A percentile compares a stretch with the other conserved stretches of the same genome.
These are phyloP conservation scores for Vachellia collinsii DNA, from an alignment of 306 rosid species.

Conservation along the genomic window DNA sequence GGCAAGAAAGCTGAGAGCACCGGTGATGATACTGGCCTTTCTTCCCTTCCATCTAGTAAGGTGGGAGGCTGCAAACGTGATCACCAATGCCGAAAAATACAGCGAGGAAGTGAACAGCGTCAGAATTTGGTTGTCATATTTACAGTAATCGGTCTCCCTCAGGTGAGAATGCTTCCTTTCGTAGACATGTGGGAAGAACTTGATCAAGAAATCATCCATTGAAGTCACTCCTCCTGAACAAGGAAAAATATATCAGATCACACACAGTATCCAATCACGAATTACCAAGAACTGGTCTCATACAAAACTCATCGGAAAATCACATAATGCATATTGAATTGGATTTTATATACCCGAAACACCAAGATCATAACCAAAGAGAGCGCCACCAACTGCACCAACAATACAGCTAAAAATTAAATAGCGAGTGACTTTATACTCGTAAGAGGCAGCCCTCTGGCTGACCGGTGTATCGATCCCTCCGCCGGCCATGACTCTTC, in stretches of 20 bases:
- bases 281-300: neutral
- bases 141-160: slow-evolving; percentile 70
- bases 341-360: slow-evolving; percentile 54
- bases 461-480: slow-evolving; percentile 18
- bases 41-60: slow-evolving; percentile 65
- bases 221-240: slow-evolving; percentile 73
- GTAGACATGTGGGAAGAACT: slow-evolving; percentile 64
- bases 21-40: slow-evolving; percentile 63
- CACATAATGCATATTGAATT: neutral
- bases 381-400: slow-evolving; percentile 71
- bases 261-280: neutral
- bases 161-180: slow-evolving; percentile 46
- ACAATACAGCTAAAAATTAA: slow-evolving; percentile 55
- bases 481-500: slow-evolving; percentile 57
- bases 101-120: slow-evolving; percentile 75
- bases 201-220: slow-evolving; percentile 72
- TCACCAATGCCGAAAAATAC: slow-evolving; percentile 64
- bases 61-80: slow-evolving; percentile 62
- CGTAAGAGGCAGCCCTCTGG: slow-evolving; percentile 58
- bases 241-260: too few relatives aligned
- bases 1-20: slow-evolving; percentile 60
- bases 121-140: slow-evolving; percentile 66
- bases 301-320: too few relatives aligned
- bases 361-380: slow-evolving; percentile 77
- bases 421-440: slow-evolving; percentile 51